Percentiles rank a stretch among this genome's conserved stretches.
phyloP scores from a whole-genome alignment of 1,284 basidiomycete genomes.

The Albatrellus sp. region DNA sequence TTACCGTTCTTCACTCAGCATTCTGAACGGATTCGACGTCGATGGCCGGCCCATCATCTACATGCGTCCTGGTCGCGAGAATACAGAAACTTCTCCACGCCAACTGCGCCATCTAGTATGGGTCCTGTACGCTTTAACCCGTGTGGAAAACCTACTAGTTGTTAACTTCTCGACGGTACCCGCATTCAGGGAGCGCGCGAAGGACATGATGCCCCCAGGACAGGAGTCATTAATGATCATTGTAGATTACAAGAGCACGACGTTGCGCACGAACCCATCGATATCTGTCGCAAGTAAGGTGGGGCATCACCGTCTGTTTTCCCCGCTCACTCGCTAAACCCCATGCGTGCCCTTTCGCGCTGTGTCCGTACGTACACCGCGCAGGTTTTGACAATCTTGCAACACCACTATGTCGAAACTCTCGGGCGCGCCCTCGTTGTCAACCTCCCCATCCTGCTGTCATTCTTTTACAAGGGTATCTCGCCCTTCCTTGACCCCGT shows the following conservation, averaged over 20 bases:
- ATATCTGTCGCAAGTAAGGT: constrained; percentile 68
- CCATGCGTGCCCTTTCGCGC: too few relatives aligned
- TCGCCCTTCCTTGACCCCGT: constrained; percentile 84
- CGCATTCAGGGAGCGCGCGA: constrained; percentile 60
- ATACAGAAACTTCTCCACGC: constrained; percentile 62
- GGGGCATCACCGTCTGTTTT: neutral
- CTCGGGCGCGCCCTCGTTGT: constrained; percentile 79
- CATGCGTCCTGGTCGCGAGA: constrained; percentile 75
- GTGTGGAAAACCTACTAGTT: neutral
- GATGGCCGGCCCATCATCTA: constrained; percentile 76
- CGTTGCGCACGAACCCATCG: constrained; percentile 70
- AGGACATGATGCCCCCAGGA: constrained; percentile 74
- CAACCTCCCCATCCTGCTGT: constrained; percentile 71
- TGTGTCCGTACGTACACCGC: neutral
- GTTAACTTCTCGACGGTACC: neutral
- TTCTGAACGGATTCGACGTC: constrained; percentile 73
- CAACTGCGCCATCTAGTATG: constrained; percentile 77
- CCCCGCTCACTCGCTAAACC: neutral
- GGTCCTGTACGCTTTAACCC: constrained; percentile 49
- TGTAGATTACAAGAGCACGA: constrained; percentile 76
- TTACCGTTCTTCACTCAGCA: constrained; percentile 29
- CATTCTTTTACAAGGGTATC: constrained; percentile 81
- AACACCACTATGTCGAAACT: constrained; percentile 86
- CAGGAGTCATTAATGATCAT: constrained; percentile 75
- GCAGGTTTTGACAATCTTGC: constrained; percentile 69